Evolutionary conservation across 345 rosid species (phyloP).

Genomic region (Eucalyptus marginata): DNA sequence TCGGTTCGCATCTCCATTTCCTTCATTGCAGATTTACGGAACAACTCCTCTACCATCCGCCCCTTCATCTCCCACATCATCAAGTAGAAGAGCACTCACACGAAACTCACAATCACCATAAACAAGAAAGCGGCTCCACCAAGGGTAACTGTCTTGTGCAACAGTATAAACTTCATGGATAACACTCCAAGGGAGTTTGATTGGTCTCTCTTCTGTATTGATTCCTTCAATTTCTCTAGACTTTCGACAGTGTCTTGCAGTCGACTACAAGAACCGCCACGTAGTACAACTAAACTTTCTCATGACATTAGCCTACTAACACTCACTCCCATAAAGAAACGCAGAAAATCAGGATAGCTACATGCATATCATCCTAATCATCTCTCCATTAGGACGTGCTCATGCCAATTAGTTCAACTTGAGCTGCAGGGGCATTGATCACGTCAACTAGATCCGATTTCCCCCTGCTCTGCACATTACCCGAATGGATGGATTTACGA

Average conservation of each 20-base stretch:
- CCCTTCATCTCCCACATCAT: not conserved
- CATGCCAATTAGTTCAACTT: constrained; percentile 46
- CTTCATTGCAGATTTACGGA: no score
- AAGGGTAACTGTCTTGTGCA: no score
- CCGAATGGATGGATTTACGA: no score
- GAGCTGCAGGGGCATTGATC: constrained; percentile 43
- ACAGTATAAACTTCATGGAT: not conserved
- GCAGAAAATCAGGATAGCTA: not conserved
- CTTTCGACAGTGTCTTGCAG: not conserved
- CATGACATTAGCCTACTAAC: not conserved
- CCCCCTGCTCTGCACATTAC: constrained; percentile 11
- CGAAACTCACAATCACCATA: no score
- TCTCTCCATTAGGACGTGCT: constrained; percentile 12
- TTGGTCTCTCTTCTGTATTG: no score
- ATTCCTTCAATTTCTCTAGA: no score
- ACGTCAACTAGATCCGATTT: constrained; percentile 54
- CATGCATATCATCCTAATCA: not conserved
- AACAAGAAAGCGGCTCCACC: not conserved
- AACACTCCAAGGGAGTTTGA: not conserved
- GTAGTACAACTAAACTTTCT: not conserved
- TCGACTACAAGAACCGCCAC: not conserved
- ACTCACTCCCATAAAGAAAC: not conserved
- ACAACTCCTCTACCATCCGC: not conserved
- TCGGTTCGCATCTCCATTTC: not conserved
- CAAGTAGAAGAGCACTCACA: not conserved